Percentiles rank a stretch among this genome's conserved stretches.
Evolutionary conservation across 108 stramenopile genomes (phyloP).

Genomic region (Hondaea fermentalgiana): DNA sequence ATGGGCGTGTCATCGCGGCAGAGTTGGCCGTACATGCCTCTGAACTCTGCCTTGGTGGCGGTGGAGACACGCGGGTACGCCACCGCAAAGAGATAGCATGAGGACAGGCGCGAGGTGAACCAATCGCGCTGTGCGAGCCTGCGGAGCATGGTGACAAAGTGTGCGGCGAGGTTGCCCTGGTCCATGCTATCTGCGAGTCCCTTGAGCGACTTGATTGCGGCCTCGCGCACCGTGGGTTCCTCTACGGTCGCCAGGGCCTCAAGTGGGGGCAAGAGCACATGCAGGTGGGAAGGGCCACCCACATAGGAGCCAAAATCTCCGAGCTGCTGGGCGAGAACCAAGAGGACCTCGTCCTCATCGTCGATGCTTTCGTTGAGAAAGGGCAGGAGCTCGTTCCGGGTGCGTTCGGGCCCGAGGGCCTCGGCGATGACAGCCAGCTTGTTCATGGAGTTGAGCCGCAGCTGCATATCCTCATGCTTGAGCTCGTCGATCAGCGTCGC

Average conservation of each 20-base stretch:
- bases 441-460: constrained; percentile 34
- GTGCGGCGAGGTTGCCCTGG: constrained; percentile 40
- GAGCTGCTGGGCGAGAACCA: constrained; percentile 46
- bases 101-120: constrained; percentile 89
- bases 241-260: constrained; percentile 81
- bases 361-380: constrained; percentile 45
- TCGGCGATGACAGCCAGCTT: constrained; percentile 31
- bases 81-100: constrained; percentile 63
- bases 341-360: constrained; percentile 53
- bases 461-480: constrained; percentile 25
- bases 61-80: constrained; percentile 41
- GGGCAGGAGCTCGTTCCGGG: constrained; percentile 50
- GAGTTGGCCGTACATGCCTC: constrained; percentile 53
- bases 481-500: constrained; percentile 27
- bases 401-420: constrained; percentile 49
- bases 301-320: constrained; percentile 32
- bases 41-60: not conserved
- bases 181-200: constrained; percentile 47
- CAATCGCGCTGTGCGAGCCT: constrained; percentile 77
- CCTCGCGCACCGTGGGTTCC: constrained; percentile 83
- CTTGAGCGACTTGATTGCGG: constrained; percentile 28
- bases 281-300: constrained; percentile 35
- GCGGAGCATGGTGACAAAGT: constrained; percentile 67
- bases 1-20: constrained; percentile 88
- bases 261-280: constrained; percentile 68